Conservation (phyloP, 2,329 filamentous ascomycete species). For the Colletotrichum scovillei region DNA sequence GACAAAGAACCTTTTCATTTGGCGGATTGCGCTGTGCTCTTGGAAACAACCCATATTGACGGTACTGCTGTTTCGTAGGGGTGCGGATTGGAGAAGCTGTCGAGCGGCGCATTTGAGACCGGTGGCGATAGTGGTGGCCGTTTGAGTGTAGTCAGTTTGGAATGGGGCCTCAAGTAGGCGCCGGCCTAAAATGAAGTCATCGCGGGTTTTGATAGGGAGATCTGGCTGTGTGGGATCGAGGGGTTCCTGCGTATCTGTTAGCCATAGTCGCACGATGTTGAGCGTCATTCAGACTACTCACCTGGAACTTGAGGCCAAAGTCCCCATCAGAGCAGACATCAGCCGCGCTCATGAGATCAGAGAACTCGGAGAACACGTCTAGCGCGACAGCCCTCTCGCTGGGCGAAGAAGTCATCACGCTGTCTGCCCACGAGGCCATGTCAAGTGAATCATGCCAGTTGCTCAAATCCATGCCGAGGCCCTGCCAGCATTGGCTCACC, state of each 20-base stretch:
- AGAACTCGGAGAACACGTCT: conserved; percentile 63
- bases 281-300: conserved; percentile 36
- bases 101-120: conserved; percentile 30
- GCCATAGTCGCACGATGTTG: not conserved
- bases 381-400: conserved; percentile 52
- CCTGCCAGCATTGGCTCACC: conserved; percentile 72
- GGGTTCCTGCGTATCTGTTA: conserved; percentile 49
- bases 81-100: conserved; percentile 14
- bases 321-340: conserved; percentile 68
- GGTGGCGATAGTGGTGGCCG: conserved; percentile 24
- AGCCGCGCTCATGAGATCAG: conserved; percentile 71
- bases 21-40: conserved; percentile 47
- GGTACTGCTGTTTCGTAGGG: not conserved
- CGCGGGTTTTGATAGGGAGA: conserved; percentile 57
- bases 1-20: conserved; percentile 52
- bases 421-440: conserved; percentile 51
- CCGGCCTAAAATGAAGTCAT: conserved; percentile 63
- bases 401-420: conserved; percentile 37
- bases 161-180: conserved; percentile 59
- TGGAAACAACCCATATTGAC: conserved; percentile 39
- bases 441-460: conserved; percentile 63
- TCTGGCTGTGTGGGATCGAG: conserved; percentile 74
- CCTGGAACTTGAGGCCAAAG: conserved; percentile 54
- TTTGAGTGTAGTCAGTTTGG: conserved; percentile 41
- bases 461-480: conserved; percentile 74